Evolutionary conservation across 139 green algal genomes (phyloP).

Genomic region (Picochlorum sp.): DNA sequence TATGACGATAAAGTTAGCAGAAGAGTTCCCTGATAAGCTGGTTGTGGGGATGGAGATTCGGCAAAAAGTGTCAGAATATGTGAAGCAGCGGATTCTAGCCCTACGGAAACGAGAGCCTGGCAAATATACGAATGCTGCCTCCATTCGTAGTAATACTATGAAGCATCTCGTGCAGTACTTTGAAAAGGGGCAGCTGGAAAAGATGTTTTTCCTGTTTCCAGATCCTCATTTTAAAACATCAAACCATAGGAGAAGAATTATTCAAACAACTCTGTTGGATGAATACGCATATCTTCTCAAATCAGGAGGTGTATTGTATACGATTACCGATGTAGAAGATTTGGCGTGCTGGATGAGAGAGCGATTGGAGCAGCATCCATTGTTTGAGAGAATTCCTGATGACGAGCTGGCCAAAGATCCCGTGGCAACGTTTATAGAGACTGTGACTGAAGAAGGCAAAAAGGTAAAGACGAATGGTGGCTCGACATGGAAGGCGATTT

Average conservation of each 20-base stretch:
- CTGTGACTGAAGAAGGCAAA: conserved; percentile 75
- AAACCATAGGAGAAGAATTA: conserved; percentile 82
- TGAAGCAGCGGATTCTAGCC: conserved; percentile 73
- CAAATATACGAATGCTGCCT: conserved; percentile 62
- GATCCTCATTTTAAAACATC: conserved; percentile 82
- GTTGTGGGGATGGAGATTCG: conserved; percentile 94
- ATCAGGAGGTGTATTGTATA: conserved; percentile 78
- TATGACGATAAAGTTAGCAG: conserved; percentile 74
- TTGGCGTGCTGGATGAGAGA: conserved; percentile 70
- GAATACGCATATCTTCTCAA: conserved; percentile 92
- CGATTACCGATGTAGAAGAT: conserved; percentile 85
- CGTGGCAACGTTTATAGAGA: conserved; percentile 53
- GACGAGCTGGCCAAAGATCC: conserved; percentile 75
- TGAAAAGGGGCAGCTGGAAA: conserved; percentile 82
- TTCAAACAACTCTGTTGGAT: conserved; percentile 71
- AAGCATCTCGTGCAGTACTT: conserved; percentile 96
- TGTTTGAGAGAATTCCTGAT: conserved; percentile 73
- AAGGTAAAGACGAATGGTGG: conserved; percentile 83
- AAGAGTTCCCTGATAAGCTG: conserved; percentile 82
- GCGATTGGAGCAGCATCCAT: conserved; percentile 73
- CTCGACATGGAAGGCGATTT: conserved; percentile 54
- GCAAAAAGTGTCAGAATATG: conserved; percentile 88
- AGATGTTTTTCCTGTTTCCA: conserved; percentile 99
- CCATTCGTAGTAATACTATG: conserved; percentile 87
- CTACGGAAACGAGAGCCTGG: conserved; percentile 57